phyloP scores from a whole-genome alignment of 495 filamentous ascomycete species.

The Tuber brumale region DNA sequence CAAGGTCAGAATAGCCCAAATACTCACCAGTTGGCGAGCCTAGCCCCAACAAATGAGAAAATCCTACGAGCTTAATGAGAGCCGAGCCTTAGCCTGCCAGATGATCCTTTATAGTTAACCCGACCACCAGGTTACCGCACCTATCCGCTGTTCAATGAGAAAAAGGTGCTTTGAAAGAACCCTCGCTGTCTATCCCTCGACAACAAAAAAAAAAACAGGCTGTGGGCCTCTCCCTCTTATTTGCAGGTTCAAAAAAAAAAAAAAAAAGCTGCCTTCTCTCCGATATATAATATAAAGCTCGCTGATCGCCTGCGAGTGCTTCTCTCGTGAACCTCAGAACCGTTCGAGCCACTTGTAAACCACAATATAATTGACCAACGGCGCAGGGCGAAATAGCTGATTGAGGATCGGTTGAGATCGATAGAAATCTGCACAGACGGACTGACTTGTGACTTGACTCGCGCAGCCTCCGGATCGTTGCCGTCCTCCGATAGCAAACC shows the following conservation, averaged over 20 bases:
- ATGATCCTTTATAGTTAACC: slow-evolving; percentile 22
- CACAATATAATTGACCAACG: background rate
- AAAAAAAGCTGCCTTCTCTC: background rate
- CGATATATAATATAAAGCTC: background rate
- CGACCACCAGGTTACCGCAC: slow-evolving; percentile 36
- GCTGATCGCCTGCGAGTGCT: background rate
- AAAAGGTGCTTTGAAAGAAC: background rate
- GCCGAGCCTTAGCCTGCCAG: slow-evolving; percentile 27
- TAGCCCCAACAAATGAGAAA: slow-evolving; percentile 21
- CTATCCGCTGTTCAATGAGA: slow-evolving; percentile 25
- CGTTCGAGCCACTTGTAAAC: slow-evolving; percentile 5
- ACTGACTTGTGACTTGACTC: slow-evolving; percentile 18
- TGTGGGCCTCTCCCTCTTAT: background rate
- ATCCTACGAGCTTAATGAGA: slow-evolving; percentile 25
- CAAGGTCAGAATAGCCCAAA: background rate
- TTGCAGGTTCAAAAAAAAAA: slow-evolving; percentile 3
- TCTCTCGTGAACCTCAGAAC: background rate
- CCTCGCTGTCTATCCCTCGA: background rate
- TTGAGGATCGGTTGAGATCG: background rate
- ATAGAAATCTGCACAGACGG: background rate
- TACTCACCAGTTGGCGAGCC: slow-evolving; percentile 6
- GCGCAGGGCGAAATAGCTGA: background rate
- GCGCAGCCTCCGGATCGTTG: slow-evolving; percentile 19
- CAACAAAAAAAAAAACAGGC: background rate
- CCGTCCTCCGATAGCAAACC: slow-evolving; percentile 32